Evolutionary conservation across 495 filamentous ascomycete species (phyloP), one percentile per base, ranked within the genome.

Genomic region (Aspergillus panamensis): DNA sequence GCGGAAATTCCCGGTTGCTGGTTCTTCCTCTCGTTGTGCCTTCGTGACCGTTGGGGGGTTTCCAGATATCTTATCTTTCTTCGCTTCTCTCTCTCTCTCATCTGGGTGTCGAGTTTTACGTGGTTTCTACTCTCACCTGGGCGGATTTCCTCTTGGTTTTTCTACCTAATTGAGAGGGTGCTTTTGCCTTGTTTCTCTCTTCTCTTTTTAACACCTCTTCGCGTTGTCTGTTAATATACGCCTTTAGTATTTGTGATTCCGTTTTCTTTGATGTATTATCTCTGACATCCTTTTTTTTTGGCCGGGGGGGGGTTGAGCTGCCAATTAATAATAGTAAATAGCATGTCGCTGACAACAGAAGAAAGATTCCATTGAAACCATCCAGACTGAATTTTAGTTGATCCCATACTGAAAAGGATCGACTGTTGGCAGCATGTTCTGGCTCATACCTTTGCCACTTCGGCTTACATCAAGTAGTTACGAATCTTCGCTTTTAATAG

Each of bases 201-300:
- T 17, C 51, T 58, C 17, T 39, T 37, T 45, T 33, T 52, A 20
- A 21, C 33, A 35, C 43, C n/a, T 25, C 25, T 53, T 19, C 21
- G 31, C 42, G 53, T 37, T 39, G 31, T 45, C 37, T 43, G 20
- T 60, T 37, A 31, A 21, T 49, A 45, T 45, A 45, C 6, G 42
- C 35, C 35, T 3, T 55, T 48, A 44, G 43, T 52, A 37, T 16
- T 3, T 51, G n/a, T 6, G 37, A 16, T 37, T 47, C 45, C 21
- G 25, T 48, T 45, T 57, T 14, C 25, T 21, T 44, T 45, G 17
- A 45, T 45, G 42, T 45, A 45, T 20, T 19, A 45, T 20, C 3
- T 20, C 16, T 21, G 19, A 19, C 9, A 10, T 17, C 17, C 32
- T 8, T 17, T 51, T 30, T 20, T 30, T n/a, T n/a, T n/a, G n/a